Conservation (phyloP, 257 asterid species). For the Ophiorrhiza pumila region DNA sequence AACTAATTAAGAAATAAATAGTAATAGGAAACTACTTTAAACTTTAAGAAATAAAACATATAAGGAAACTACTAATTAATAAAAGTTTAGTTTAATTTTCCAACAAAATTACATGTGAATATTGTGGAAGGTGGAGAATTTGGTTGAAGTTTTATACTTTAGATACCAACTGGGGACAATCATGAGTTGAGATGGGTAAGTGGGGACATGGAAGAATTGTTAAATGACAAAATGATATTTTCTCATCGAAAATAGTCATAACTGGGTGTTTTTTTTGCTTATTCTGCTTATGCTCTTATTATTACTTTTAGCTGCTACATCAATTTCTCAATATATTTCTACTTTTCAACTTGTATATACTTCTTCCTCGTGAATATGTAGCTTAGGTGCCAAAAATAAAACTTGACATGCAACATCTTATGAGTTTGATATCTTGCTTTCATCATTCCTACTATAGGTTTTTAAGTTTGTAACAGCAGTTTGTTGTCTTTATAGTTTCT, state of each 20-base stretch:
- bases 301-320: not conserved
- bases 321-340: not conserved
- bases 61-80: no score
- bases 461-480: not conserved
- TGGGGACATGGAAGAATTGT: not conserved
- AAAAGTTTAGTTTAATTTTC: no score
- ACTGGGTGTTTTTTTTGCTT: not conserved
- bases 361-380: not conserved
- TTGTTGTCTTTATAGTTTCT: not conserved
- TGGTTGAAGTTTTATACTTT: not conserved
- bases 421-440: not conserved
- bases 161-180: not conserved
- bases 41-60: no score
- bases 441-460: not conserved
- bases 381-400: not conserved
- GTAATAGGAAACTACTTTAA: no score
- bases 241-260: not conserved
- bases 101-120: no score
- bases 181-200: not conserved
- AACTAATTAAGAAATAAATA: no score
- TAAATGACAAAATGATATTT: not conserved
- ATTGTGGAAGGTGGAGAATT: not conserved
- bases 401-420: not conserved
- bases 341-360: not conserved
- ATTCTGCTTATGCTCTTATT: not conserved